phyloP scores from a whole-genome alignment of 176 grass and related monocot genomes.

The Thalia dealbata region DNA sequence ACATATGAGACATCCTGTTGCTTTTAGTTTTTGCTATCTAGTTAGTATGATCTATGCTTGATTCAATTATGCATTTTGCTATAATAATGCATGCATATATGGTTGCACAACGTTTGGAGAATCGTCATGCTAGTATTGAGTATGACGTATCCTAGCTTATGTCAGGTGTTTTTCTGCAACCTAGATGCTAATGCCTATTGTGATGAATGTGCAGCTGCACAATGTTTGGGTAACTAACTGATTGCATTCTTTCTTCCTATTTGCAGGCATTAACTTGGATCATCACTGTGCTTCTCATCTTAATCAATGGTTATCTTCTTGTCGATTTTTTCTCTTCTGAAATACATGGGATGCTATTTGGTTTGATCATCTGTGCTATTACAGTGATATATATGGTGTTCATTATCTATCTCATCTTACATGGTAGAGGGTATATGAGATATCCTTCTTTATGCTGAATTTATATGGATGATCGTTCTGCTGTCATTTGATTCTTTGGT shows the following conservation, averaged over 20 bases:
- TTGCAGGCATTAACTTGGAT: constrained; percentile 10
- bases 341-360: background rate
- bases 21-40: background rate
- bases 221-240: background rate
- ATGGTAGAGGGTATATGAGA: background rate
- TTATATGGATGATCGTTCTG: background rate
- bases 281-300: background rate
- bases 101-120: background rate
- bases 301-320: constrained; percentile 16
- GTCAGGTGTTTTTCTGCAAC: background rate
- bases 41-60: background rate
- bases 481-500: no score
- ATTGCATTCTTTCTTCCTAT: background rate
- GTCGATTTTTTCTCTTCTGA: constrained; percentile 10
- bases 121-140: background rate
- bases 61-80: background rate
- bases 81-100: background rate
- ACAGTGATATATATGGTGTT: background rate
- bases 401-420: constrained; percentile 6
- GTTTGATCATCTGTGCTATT: background rate
- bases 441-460: background rate
- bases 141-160: background rate
- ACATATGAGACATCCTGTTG: background rate
- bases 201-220: background rate
- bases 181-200: background rate